Evolutionary conservation across 2,329 filamentous ascomycete genomes (phyloP), one percentile per base, ranked within the genome.

Genomic region (Sphaerulina musiva): DNA sequence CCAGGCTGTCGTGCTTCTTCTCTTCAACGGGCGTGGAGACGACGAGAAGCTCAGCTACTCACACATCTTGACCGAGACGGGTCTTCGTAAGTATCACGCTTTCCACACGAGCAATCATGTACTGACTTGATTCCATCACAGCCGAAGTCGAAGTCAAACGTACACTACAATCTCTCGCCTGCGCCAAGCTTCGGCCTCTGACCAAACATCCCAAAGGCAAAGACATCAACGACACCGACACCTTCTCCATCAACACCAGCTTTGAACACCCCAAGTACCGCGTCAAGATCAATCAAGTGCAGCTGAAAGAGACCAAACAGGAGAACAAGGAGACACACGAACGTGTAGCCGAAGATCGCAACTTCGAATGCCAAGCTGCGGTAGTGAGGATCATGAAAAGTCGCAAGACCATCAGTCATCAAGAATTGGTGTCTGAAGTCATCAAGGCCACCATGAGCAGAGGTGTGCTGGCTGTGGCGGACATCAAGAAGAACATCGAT

Each of bases 201-300:
- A 80, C 75, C 42, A 98, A 98, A 72, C 81, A 85, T 58, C 93
- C 93, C 36, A 90, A 88, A 70, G 86, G 88, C 49, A 64, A 62
- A 48, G 91, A 98, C 0, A 83, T 98, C 61, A 80, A 80, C 55
- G 67, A 76, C 0, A 88, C 81, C 0, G 95, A 98, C 72, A 87
- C 84, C 0, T 98, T 98, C 66, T 82, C 82, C 0, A 84, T 95
- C 66, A 96, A 96, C 73, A 72, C 79, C 43, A 69, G 70, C 12
- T 98, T 98, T 72, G 75, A 75, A 2, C 86, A 96, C 67, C 80
- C 84, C 17, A 95, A 93, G 71, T 87, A 88, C 72, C 84, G 90
- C 53, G 85, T 98, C 74, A 98, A 98, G 76, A 96, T 98, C 76
- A 98, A 97, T 74, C 92, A 96, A 73, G 93, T 98, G 63, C 93